A percentile compares a stretch with the other conserved stretches of the same genome.
phyloP scores from a whole-genome alignment of 306 rosid genomes.

The Pyrus bretschneideri region DNA sequence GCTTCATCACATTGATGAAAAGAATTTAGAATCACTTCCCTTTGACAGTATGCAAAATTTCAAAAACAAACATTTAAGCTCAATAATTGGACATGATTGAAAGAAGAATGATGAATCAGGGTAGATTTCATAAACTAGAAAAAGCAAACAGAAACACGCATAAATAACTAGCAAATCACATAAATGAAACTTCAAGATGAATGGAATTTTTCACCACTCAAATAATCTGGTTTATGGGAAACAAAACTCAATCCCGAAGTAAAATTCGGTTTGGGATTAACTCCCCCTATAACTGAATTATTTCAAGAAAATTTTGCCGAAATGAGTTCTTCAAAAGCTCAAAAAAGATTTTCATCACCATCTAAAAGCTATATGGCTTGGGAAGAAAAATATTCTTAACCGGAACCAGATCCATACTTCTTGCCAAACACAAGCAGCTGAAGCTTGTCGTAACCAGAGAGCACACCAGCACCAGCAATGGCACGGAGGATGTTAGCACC shows the following conservation, averaged over 20 bases:
- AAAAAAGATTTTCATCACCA: conserved; percentile 72
- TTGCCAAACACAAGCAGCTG: conserved; percentile 72
- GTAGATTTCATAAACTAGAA: not conserved
- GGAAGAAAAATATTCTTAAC: conserved; percentile 9
- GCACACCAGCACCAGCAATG: conserved; percentile 94
- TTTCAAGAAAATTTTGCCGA: conserved; percentile 65
- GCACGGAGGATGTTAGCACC: conserved; percentile 94
- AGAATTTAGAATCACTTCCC: no score
- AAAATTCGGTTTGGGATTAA: conserved; percentile 40
- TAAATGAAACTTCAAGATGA: conserved; percentile 24
- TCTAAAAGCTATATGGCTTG: conserved; percentile 33
- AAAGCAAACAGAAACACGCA: not conserved
- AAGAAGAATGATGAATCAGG: not conserved
- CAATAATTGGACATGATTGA: not conserved
- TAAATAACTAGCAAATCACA: conserved; percentile 7
- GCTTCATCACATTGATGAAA: no score
- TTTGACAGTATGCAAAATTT: not conserved
- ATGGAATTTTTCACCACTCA: conserved; percentile 35
- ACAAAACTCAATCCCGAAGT: conserved; percentile 24
- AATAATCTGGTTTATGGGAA: conserved; percentile 28
- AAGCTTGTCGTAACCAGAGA: conserved; percentile 82
- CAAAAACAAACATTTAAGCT: not conserved
- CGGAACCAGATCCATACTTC: conserved; percentile 87
- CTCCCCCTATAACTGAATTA: conserved; percentile 66
- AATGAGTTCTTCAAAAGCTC: conserved; percentile 44